These are phyloP conservation scores for Salix suchowensis DNA, from an alignment of 345 rosid genomes.

Conservation along the genomic window DNA sequence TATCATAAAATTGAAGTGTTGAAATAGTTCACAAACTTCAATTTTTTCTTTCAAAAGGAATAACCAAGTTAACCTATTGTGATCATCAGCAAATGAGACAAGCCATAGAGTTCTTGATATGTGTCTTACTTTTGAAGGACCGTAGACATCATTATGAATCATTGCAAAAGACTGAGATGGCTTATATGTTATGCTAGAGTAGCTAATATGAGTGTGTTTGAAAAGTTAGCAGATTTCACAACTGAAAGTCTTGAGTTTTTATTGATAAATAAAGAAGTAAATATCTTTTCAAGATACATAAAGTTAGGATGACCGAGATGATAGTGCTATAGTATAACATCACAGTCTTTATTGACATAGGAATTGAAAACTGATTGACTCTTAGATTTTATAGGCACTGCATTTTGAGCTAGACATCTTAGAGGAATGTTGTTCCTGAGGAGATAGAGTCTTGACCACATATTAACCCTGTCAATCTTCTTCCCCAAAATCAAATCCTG, in stretches of 20 bases:
- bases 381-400: too few relatives aligned
- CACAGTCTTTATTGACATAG: neutral
- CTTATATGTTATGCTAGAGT: too few relatives aligned
- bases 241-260: neutral
- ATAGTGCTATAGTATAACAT: neutral
- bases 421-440: neutral
- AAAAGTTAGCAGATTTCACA: neutral
- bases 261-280: neutral
- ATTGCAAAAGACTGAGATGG: neutral
- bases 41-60: too few relatives aligned
- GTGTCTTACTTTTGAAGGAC: neutral
- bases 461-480: neutral
- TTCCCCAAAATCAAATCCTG: neutral
- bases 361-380: neutral
- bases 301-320: neutral
- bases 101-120: neutral
- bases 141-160: neutral
- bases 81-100: too few relatives aligned
- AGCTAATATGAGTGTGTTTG: neutral
- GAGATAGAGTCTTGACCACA: neutral
- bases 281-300: neutral
- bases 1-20: too few relatives aligned
- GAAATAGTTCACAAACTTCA: too few relatives aligned
- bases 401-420: too few relatives aligned
- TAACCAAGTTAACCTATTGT: too few relatives aligned